These are phyloP conservation scores for Exophiala phaeomuriformis DNA, from an alignment of 2,329 filamentous ascomycete species.

Conservation along the genomic window DNA sequence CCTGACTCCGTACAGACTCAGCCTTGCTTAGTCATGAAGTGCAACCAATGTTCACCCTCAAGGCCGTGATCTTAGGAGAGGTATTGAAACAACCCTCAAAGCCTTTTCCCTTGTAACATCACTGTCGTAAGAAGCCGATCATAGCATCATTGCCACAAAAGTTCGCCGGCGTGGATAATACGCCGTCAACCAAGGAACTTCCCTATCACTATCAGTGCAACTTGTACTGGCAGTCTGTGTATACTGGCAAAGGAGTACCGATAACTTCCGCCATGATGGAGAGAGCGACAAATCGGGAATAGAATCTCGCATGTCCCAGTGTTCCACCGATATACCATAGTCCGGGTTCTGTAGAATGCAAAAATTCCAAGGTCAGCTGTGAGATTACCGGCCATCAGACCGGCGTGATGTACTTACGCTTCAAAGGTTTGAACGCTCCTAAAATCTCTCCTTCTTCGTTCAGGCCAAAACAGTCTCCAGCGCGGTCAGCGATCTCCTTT, in stretches of 20 bases:
- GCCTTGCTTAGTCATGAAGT: too few relatives aligned
- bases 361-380: not conserved
- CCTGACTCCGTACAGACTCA: too few relatives aligned
- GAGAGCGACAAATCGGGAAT: constrained; percentile 40
- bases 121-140: too few relatives aligned
- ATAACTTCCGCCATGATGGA: constrained; percentile 36
- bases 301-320: constrained; percentile 35
- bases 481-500: constrained; percentile 33
- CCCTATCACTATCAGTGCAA: too few relatives aligned
- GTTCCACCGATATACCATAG: constrained; percentile 43
- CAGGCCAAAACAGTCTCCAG: constrained; percentile 41
- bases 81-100: too few relatives aligned
- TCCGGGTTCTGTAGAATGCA: constrained; percentile 23
- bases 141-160: too few relatives aligned
- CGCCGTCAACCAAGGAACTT: too few relatives aligned
- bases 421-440: constrained; percentile 34
- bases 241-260: constrained; percentile 20
- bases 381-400: not conserved
- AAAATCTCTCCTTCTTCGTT: constrained; percentile 43
- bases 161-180: too few relatives aligned
- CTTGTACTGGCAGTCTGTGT: not conserved
- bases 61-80: too few relatives aligned
- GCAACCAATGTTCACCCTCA: too few relatives aligned
- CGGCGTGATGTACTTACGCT: constrained; percentile 32
- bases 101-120: too few relatives aligned